Evolutionary conservation across 352 stramenopile species (phyloP), one percentile per base, ranked within the genome.

Genomic region (Phytophthora pistaciae): DNA sequence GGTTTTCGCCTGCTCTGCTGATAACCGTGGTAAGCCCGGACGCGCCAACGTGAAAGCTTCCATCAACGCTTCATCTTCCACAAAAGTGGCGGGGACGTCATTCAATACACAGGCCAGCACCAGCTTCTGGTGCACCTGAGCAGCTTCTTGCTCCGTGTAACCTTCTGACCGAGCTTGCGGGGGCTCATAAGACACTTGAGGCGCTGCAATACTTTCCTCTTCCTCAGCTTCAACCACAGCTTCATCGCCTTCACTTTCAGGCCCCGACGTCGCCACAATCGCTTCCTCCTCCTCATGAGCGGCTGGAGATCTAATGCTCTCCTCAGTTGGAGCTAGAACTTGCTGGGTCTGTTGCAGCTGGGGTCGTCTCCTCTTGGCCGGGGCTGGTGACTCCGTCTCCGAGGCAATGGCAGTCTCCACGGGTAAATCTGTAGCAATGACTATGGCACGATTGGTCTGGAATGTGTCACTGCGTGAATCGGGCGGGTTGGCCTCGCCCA

Each of bases 61-160:
- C 23, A 56, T 50, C 44, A 89, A 59, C 44, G 76, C 59, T 27
- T 73, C 71, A 63, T 85, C 77, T 31, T 85, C 78, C 23, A 89
- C 50, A 10, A 89, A 78, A 50, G 20, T 13, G 8, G 79, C 54
- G 16, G 76, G 77, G 18, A 82, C 64, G 36, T 77, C 63, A 52
- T 80, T 70, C 38, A 83, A 49, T 25, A 89, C 65, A 60, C 74
- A 85, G 31, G 81, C 77, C 8, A 87, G 70, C 54, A 82, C 77
- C 36, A 89, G 64, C 33, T 84, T 68, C 40, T 82, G 77, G 27
- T 83, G 68, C 59, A 82, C 71, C 5, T 31, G 48, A 36, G 60
- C 56, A 13, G 59, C 64, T 23, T 74, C 62, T 23, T 54, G 25
- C 42, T 63, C 36, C 0, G 44, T 48, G 38, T 57, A 54, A n/a